These are phyloP conservation scores for Zelopaecilomyces penicillatus DNA, from an alignment of 2,329 filamentous ascomycete species.

Conservation along the genomic window DNA sequence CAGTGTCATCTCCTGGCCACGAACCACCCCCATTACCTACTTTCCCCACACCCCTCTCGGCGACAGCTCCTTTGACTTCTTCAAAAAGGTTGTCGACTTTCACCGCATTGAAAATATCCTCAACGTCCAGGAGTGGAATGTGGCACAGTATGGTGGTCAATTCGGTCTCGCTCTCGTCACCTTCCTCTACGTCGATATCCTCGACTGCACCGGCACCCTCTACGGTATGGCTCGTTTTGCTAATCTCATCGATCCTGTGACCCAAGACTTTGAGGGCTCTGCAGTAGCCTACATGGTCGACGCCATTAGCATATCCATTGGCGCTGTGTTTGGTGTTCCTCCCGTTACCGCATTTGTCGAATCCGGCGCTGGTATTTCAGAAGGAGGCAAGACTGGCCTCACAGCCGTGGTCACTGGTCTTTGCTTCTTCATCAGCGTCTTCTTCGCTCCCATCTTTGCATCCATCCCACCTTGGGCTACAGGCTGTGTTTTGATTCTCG, in stretches of 20 bases:
- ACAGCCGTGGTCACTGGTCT: conserved; percentile 71
- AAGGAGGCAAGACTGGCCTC: conserved; percentile 78
- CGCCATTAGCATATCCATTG: conserved; percentile 69
- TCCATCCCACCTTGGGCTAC: conserved; percentile 87
- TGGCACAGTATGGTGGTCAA: conserved; percentile 60
- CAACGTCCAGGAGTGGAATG: conserved; percentile 64
- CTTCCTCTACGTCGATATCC: conserved; percentile 84
- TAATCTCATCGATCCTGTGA: conserved; percentile 69
- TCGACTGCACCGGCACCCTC: conserved; percentile 77
- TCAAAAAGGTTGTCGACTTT: conserved; percentile 80
- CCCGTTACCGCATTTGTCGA: conserved; percentile 85
- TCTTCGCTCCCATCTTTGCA: conserved; percentile 86
- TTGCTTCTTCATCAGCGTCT: conserved; percentile 79
- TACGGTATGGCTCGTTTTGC: conserved; percentile 87
- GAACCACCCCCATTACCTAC: conserved; percentile 66
- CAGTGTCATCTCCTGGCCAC: conserved; percentile 82
- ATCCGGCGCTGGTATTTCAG: conserved; percentile 81
- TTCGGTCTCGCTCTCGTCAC: conserved; percentile 81
- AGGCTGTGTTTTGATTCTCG: conserved; percentile 77
- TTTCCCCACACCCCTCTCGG: conserved; percentile 68
- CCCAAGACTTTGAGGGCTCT: conserved; percentile 81
- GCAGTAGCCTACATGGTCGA: conserved; percentile 79
- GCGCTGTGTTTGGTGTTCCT: conserved; percentile 66
- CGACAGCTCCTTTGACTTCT: conserved; percentile 69
- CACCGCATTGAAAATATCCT: conserved; percentile 65